Base-by-base conservation (phyloP, 257 asterid genomes). In the Osmanthus fragrans region DNA sequence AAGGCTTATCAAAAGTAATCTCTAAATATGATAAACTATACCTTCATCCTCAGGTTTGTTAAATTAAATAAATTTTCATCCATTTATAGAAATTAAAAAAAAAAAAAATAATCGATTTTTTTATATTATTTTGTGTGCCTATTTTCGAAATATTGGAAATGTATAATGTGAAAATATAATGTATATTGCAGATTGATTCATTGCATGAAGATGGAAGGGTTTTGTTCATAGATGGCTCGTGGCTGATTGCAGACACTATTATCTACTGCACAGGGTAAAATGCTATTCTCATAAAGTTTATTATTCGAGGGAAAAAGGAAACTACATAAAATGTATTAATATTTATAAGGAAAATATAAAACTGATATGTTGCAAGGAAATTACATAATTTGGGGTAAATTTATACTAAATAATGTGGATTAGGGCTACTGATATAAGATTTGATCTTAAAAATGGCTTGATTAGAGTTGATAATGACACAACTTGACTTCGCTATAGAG, bases 261-360 rank as follows among this genome's bases (percentile, higher is more conserved):
- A 85, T 94, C 78, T 94, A 94, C 72, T 90, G 97, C 83, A 92
- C 98, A 13, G 98, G 98, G 97, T 93, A 87, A 80, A 39, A 66
- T 36, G 7, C n/a, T 74, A 10, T 15, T 2, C 76, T 84, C 66
- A 12, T 30, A 23, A 11, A 49, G 9, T 19, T 71, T 63, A 72
- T 56, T 27, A 54, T 74, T 11, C 40, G 25, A 27, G 32, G 13
- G 58, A 47, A 58, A 25, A 33, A 3, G 23, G 60, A n/a, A 56
- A 4, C 45, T 51, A 51, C 9, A 15, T 0, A 49, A 49, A 49
- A 16, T 16, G 0, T 49, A 49, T 15, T 49, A 49, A 49, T 49
- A 36, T 49, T 49, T 49, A 49, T 13, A 49, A 49, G 12, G 60
- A 51, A 51, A 19, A 54, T n/a, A 19, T 6, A 56, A n/a, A 56